phyloP scores from a whole-genome alignment of 1,139 yeast genomes.

The Yamadazyma mexicana region DNA sequence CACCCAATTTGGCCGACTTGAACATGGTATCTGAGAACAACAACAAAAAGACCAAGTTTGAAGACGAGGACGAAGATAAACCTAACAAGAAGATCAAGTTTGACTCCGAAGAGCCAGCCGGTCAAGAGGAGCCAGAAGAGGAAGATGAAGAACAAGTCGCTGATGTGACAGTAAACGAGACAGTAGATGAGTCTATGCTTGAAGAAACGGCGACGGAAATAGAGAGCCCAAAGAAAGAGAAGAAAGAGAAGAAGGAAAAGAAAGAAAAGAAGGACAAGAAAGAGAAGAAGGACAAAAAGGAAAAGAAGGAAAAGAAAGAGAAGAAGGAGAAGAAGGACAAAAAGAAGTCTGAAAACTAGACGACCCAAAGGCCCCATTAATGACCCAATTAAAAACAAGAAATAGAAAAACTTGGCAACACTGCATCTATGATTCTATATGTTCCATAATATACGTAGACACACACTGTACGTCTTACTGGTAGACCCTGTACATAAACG shows the following conservation, averaged over 20 bases:
- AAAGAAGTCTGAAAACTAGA: constrained; percentile 9
- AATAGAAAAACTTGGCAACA: neutral
- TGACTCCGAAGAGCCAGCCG: constrained; percentile 17
- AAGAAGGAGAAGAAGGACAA: constrained; percentile 17
- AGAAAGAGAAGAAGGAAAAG: constrained; percentile 17
- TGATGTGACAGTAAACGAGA: constrained; percentile 10
- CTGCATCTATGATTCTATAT: constrained; percentile 1
- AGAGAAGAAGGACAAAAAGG: constrained; percentile 10
- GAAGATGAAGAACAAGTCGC: constrained; percentile 4
- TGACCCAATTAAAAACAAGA: too few relatives aligned
- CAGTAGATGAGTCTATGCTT: constrained; percentile 7
- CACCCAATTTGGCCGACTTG: constrained; percentile 38
- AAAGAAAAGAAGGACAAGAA: constrained; percentile 20
- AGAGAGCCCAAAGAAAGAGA: constrained; percentile 20
- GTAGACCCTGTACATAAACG: too few relatives aligned
- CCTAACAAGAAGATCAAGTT: constrained; percentile 19
- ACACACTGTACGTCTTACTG: too few relatives aligned
- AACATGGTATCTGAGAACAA: constrained; percentile 16
- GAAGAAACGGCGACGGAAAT: constrained; percentile 13
- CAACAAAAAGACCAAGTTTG: constrained; percentile 31
- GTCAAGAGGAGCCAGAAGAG: constrained; percentile 18
- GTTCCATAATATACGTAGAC: neutral
- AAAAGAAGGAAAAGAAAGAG: constrained; percentile 13
- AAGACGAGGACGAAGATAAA: constrained; percentile 18
- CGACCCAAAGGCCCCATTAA: neutral